Base-by-base conservation (phyloP, 2,329 filamentous ascomycete species). In the Monosporascus sp. region DNA sequence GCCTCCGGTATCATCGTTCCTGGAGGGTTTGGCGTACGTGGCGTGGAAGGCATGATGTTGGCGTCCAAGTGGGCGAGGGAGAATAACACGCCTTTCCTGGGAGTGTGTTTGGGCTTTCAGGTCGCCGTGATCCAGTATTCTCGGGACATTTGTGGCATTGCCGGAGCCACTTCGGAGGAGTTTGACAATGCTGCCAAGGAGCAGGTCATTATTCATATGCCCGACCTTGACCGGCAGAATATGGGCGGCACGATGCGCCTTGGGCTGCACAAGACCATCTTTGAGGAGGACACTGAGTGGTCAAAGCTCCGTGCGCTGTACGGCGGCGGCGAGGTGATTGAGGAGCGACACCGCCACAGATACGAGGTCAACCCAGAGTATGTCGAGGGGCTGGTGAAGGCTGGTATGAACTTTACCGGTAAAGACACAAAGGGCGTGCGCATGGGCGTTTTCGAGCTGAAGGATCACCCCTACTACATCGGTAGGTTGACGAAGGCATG, bases 61-160 rank as follows among this genome's bases (percentile, higher is more conserved):
- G 89, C 88, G 3, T 87, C 88, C n/a, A 86, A 85, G 58, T 97
- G 89, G 86, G 92, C 93, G 2, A 85, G 94, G 52, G 86, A 88
- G 60, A 85, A 90, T 62, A 85, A 87, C 57, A 82, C 82, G 3
- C 91, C 91, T 1, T 97, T 88, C 72, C 79, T 97, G 1, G 94
- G 94, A 54, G 88, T 97, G 57, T 97, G 93, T 68, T 77, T 97
- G 22, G 91, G 91, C 53, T 90, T 96, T 85, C 94, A 97, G 70
- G 81, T 96, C 47, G 91, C 93, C 20, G 90, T 96, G 47, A 88
- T 97, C 60, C 92, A 97, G 70, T 90, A 84, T 62, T 90, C 91
- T 2, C 84, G 91, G 42, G 85, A 90, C 59, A 75, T 93, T 1
- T 88, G 84, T 71, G 82, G 81, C 27, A 78, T 91, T 57, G 62